phyloP scores from a whole-genome alignment of 345 rosid species.

The Pistacia atlantica region DNA sequence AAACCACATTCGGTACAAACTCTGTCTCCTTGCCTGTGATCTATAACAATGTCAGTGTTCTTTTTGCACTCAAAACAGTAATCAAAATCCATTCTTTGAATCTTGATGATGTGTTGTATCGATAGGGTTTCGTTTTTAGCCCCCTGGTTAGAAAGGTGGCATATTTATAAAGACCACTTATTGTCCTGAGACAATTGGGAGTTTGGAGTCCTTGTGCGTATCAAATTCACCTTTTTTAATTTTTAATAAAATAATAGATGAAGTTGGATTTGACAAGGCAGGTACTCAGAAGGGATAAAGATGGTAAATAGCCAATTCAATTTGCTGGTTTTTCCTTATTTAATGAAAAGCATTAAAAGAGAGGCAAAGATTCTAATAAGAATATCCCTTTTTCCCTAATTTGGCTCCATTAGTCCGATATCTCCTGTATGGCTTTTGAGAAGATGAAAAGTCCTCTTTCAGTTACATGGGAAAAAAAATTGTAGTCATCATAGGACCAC shows the following conservation, averaged over 20 bases:
- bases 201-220: neutral
- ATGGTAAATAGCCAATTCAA: too few species aligned
- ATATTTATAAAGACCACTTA: neutral
- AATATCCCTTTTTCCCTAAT: neutral
- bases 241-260: too few species aligned
- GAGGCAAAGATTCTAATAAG: neutral
- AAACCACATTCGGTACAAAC: conserved; percentile 18
- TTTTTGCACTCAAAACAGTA: conserved; percentile 20
- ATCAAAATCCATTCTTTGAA: neutral
- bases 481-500: conserved; percentile 11
- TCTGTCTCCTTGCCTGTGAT: conserved; percentile 11
- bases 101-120: neutral
- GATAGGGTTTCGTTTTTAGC: neutral
- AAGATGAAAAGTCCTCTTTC: neutral
- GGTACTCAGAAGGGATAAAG: too few species aligned
- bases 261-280: too few species aligned
- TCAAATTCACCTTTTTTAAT: neutral
- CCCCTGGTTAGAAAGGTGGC: neutral
- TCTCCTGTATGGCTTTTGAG: neutral
- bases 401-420: neutral
- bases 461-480: neutral
- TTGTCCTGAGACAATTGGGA: neutral
- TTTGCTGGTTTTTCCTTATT: too few species aligned
- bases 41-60: neutral
- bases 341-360: too few species aligned